These are phyloP conservation scores for Hemileccinum impolitum DNA, from an alignment of 768 basidiomycete genomes.

Conservation along the genomic window DNA sequence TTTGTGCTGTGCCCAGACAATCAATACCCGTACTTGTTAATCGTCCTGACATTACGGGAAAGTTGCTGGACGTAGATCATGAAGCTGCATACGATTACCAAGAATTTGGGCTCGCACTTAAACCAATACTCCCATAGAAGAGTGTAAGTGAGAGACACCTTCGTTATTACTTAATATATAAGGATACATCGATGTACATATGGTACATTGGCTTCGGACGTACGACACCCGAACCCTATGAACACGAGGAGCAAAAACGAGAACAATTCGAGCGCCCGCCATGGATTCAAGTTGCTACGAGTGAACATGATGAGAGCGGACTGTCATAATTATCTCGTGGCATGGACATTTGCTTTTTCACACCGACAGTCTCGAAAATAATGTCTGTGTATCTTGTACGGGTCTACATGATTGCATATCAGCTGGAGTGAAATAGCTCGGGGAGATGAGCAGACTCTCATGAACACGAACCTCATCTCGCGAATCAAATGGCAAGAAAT, in stretches of 20 bases:
- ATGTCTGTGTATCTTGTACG: slow-evolving; percentile 17
- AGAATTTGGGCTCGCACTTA: no score
- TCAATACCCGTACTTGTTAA: no score
- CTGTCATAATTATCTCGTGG: neutral
- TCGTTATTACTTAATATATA: neutral
- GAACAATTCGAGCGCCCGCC: neutral
- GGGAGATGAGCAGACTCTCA: no score
- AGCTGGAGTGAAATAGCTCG: neutral
- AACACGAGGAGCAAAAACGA: neutral
- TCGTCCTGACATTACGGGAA: no score
- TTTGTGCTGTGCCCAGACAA: no score
- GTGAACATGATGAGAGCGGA: neutral
- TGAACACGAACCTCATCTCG: slow-evolving; percentile 11
- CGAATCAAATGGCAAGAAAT: slow-evolving; percentile 7
- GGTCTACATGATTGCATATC: slow-evolving; percentile 4
- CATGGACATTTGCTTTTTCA: slow-evolving; percentile 12
- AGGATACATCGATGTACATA: slow-evolving; percentile 4
- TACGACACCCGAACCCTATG: neutral
- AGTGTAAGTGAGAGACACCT: no score
- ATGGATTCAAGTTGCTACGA: neutral
- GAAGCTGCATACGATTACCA: no score
- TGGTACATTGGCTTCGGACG: slow-evolving; percentile 7
- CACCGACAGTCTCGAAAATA: slow-evolving; percentile 16
- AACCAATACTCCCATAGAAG: no score
- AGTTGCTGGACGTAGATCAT: no score